phyloP scores from a whole-genome alignment of 2,329 filamentous ascomycete genomes.

The Cladophialophora bantiana region DNA sequence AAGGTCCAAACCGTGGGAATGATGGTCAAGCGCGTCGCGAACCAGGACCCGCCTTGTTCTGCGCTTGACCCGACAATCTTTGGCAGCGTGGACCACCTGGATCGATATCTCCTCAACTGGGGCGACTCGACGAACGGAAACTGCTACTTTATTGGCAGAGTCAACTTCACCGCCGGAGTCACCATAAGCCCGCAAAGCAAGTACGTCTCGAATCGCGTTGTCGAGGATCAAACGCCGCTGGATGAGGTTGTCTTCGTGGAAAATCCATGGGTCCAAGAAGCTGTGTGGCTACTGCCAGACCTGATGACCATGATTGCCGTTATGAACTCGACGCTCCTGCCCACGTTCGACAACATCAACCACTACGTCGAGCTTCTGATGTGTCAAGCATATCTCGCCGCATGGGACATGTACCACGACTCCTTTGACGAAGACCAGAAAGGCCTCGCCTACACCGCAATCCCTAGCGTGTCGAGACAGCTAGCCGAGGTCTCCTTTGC shows the following conservation, averaged over 20 bases:
- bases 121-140: neutral
- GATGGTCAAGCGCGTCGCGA: neutral
- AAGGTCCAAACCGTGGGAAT: neutral
- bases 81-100: neutral
- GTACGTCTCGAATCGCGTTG: conserved; percentile 26
- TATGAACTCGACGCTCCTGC: conserved; percentile 28
- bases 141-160: neutral
- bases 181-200: conserved; percentile 18
- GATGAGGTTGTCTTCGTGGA: conserved; percentile 10
- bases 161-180: conserved; percentile 25
- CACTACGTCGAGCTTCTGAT: conserved; percentile 26
- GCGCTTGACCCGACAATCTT: neutral
- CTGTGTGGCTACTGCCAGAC: conserved; percentile 29
- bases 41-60: neutral
- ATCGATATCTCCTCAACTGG: neutral
- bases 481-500: neutral
- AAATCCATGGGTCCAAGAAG: conserved; percentile 22
- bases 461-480: neutral
- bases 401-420: conserved; percentile 22
- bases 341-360: conserved; percentile 30
- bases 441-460: neutral
- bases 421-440: conserved; percentile 2
- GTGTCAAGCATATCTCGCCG: conserved; percentile 22
- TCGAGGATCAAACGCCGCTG: conserved; percentile 21
- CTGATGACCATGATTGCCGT: conserved; percentile 25